phyloP scores from a whole-genome alignment of 345 rosid species.

The Lepidium didymum region DNA sequence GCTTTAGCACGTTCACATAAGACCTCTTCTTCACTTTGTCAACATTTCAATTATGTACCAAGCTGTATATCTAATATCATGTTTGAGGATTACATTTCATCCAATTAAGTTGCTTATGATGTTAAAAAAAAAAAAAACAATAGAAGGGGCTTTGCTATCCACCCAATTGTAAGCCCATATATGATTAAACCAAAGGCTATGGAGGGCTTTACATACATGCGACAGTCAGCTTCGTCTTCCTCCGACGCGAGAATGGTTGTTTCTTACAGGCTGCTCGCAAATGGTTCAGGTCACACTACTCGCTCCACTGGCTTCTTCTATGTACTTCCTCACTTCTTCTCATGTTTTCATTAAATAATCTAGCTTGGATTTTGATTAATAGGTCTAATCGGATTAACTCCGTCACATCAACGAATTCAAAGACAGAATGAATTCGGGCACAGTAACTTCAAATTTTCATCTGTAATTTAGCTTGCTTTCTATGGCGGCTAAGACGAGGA shows the following conservation, averaged over 20 bases:
- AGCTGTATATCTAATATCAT: too few relatives aligned
- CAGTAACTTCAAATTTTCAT: background rate
- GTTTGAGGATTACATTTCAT: too few relatives aligned
- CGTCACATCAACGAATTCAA: background rate
- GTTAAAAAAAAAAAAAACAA: background rate
- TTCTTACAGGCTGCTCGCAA: conserved; percentile 9
- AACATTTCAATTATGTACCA: too few relatives aligned
- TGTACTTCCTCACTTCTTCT: background rate
- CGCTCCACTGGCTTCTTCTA: background rate
- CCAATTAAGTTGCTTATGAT: too few relatives aligned
- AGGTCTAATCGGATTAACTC: conserved; percentile 13
- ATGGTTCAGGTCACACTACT: conserved; percentile 9
- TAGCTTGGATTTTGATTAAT: background rate
- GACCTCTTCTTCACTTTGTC: too few relatives aligned
- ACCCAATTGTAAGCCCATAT: background rate
- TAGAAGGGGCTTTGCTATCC: background rate
- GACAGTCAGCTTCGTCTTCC: background rate
- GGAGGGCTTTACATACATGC: background rate
- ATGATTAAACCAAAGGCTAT: background rate
- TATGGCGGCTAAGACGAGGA: background rate
- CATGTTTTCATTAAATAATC: background rate
- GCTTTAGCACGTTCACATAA: too few relatives aligned
- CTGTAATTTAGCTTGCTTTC: background rate
- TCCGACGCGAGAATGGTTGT: conserved; percentile 12
- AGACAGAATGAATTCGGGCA: conserved; percentile 2